Evolutionary conservation across 441 rosid species (phyloP).

Genomic region (Pelargonium myrrhifolium): DNA sequence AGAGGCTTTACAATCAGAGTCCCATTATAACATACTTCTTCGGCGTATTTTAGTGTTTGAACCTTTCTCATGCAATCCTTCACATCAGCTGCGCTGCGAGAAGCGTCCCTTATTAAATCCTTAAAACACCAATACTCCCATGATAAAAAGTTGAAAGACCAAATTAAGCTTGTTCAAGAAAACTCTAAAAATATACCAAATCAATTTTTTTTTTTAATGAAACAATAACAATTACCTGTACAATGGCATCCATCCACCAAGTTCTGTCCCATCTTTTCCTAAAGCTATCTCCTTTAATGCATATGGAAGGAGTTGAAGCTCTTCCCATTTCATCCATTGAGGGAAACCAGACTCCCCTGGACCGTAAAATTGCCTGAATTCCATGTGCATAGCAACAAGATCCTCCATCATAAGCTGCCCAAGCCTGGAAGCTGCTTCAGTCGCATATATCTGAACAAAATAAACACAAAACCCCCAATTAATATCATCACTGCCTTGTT

Average conservation of each 20-base stretch:
- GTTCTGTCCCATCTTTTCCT: slow-evolving; percentile 53
- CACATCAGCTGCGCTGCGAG: slow-evolving; percentile 51
- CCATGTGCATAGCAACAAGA: slow-evolving; percentile 67
- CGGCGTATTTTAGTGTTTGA: slow-evolving; percentile 57
- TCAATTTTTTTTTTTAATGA: background rate
- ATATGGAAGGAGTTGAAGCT: slow-evolving; percentile 48
- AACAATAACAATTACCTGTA: slow-evolving; percentile 48
- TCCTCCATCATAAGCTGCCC: slow-evolving; percentile 88
- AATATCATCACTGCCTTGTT: slow-evolving; percentile 3
- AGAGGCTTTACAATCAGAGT: slow-evolving; percentile 48
- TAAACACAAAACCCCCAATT: slow-evolving; percentile 21
- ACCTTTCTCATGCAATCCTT: slow-evolving; percentile 56
- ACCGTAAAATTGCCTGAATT: slow-evolving; percentile 55
- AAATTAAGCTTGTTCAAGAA: slow-evolving; percentile 1
- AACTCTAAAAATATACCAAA: background rate
- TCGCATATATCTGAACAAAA: slow-evolving; percentile 53
- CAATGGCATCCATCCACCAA: slow-evolving; percentile 77
- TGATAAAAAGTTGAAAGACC: background rate
- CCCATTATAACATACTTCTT: slow-evolving; percentile 76
- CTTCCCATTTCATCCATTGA: slow-evolving; percentile 62
- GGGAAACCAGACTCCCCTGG: slow-evolving; percentile 38
- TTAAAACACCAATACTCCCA: background rate
- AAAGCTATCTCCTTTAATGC: slow-evolving; percentile 41
- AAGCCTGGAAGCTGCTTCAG: slow-evolving; percentile 62
- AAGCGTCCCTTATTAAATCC: slow-evolving; percentile 18